Evolutionary conservation across 1,284 basidiomycete species (phyloP), one percentile per base, ranked within the genome.

Genomic region (Salmacisia buchloeana): DNA sequence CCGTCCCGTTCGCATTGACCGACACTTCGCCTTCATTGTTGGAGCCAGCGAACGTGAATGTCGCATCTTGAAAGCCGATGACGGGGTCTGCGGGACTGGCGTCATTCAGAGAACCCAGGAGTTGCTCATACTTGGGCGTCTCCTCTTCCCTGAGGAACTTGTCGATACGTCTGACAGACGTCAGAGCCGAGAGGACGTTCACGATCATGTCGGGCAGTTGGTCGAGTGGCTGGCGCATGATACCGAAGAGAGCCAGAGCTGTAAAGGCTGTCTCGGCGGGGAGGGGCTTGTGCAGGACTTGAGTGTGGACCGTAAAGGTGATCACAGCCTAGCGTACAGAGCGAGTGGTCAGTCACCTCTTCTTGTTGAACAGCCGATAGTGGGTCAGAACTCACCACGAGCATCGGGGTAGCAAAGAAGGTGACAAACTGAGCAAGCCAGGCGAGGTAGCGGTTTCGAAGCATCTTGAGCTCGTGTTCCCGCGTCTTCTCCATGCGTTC

Each of bases 221-320:
- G 62, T 76, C 71, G 35, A 79, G 65, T 31, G 75, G 75, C 23
- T 69, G 67, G 21, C 75, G 69, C 2, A 78, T 66, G 15, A 54
- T 54, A 2, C 76, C 75, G 80, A 85, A 85, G 33, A 85, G 78
- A 1, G 83, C 81, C n/a, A 85, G 76, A 0, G 84, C 83, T 5
- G 85, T 83, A 67, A 83, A 83, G 10, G 82, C 82, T n/a, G 78
- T 80, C 56, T 82, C 78, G 21, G 82, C 83, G 0, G 82, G 82
- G 9, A 85, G 75, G 31, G 81, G 74, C 65, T 80, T 69, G 67
- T 83, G 81, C 74, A 84, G 80, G 9, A 85, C 73, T 2, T 82
- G 66, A 13, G 84, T 84, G 71, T 85, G 88, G 36, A 85, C 84
- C 6, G 84, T 83, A 75, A 86, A 90, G 0, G 88, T 88, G 21